phyloP scores from a whole-genome alignment of 148 eudicot species.

The Linanthus parryae region DNA sequence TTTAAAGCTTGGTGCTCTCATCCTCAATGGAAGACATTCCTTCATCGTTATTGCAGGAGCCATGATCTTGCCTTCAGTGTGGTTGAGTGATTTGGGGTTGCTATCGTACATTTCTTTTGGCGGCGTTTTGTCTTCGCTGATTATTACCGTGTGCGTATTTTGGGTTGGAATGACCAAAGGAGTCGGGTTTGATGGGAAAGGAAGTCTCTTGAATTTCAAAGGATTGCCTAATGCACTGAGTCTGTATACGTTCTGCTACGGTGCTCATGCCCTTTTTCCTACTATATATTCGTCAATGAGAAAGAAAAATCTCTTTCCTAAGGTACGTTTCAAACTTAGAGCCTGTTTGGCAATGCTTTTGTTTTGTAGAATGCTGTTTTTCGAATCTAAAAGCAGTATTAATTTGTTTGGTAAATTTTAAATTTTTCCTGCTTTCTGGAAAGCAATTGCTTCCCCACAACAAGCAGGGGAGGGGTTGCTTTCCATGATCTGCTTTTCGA shows the following conservation, averaged over 20 bases:
- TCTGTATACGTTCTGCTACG: slow-evolving; percentile 37
- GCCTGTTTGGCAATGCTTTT: too few species aligned
- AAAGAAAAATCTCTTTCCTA: slow-evolving; percentile 28
- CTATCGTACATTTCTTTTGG: slow-evolving; percentile 36
- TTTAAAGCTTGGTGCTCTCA: slow-evolving; percentile 11
- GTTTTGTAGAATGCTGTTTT: too few species aligned
- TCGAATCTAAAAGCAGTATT: too few species aligned
- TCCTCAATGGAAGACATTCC: slow-evolving; percentile 20
- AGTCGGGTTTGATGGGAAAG: slow-evolving; percentile 36
- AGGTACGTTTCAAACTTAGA: slow-evolving; percentile 20
- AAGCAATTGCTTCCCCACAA: too few species aligned
- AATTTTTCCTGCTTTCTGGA: too few species aligned
- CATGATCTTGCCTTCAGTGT: slow-evolving; percentile 33
- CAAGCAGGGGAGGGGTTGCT: too few species aligned
- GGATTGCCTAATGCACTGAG: slow-evolving; percentile 43
- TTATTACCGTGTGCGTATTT: slow-evolving; percentile 20
- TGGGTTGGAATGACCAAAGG: slow-evolving; percentile 37
- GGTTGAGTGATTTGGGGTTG: slow-evolving; percentile 31
- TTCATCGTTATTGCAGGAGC: slow-evolving; percentile 32
- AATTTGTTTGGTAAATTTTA: too few species aligned
- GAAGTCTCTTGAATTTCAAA: slow-evolving; percentile 27
- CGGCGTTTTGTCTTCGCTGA: slow-evolving; percentile 28
- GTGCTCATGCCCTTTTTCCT: slow-evolving; percentile 50
- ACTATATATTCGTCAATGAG: slow-evolving; percentile 39
- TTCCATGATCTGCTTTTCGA: too few species aligned